Percentiles rank a stretch among this genome's conserved stretches.
Evolutionary conservation across 2,329 filamentous ascomycete genomes (phyloP).

Genomic region (Drechslerella coelobrocha): DNA sequence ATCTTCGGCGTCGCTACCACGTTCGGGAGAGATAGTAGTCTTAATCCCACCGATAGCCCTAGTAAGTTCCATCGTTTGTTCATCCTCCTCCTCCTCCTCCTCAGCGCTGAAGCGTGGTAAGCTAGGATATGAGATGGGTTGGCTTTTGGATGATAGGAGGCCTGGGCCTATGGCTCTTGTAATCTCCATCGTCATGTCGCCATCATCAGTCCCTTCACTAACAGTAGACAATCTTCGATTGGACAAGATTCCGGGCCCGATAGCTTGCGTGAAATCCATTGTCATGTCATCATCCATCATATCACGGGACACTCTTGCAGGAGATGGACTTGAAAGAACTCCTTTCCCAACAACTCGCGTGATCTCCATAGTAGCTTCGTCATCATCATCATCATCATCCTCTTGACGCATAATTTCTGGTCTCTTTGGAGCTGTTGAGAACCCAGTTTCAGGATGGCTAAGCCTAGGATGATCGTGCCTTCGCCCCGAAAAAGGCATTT

Average conservation of each 20-base stretch:
- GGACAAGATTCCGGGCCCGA: conserved; percentile 59
- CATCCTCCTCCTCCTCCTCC: conserved; percentile 36
- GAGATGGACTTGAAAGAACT: conserved; percentile 58
- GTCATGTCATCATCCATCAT: conserved; percentile 72
- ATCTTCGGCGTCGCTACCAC: conserved; percentile 36
- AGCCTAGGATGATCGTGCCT: conserved; percentile 46
- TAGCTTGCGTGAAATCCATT: conserved; percentile 76
- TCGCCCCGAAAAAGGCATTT: conserved; percentile 45
- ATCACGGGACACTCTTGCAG: conserved; percentile 18
- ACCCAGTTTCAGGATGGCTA: conserved; percentile 44
- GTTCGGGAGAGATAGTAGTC: conserved; percentile 15
- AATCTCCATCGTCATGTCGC: conserved; percentile 60
- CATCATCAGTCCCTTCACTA: conserved; percentile 55
- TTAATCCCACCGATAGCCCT: conserved; percentile 65
- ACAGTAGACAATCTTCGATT: conserved; percentile 52
- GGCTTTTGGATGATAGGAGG: conserved; percentile 27
- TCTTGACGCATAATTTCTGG: conserved; percentile 56
- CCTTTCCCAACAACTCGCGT: conserved; percentile 63
- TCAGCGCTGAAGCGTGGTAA: conserved; percentile 45
- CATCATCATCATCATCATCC: conserved; percentile 60
- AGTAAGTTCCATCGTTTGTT: conserved; percentile 62
- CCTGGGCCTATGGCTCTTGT: conserved; percentile 52
- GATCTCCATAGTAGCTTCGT: conserved; percentile 63
- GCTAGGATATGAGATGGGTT: conserved; percentile 34
- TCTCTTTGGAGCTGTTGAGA: conserved; percentile 33